Evolutionary conservation across 352 stramenopile species (phyloP), one percentile per base, ranked within the genome.

Genomic region (Phytophthora sp.): DNA sequence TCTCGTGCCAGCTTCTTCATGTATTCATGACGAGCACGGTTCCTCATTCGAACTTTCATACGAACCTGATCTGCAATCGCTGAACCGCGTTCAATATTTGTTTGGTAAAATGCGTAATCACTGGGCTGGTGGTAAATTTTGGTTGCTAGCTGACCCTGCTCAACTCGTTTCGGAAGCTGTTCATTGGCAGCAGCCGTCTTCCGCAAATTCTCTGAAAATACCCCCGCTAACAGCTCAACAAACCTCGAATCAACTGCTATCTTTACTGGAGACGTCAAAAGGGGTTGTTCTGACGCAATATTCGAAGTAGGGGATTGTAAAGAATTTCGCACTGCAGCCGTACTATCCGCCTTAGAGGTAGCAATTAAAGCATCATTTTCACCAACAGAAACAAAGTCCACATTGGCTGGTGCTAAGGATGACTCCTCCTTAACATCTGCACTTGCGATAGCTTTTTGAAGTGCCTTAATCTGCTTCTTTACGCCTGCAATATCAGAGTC

Each of bases 21-120:
- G 28, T 87, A 74, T 20, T 91, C 79, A 54, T 92, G 62, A n/a
- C 84, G 82, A 43, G 67, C 30, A 32, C 77, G 76, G 63, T 96
- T 94, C 15, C 85, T 74, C 41, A 52, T 74, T 9, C 81, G 75
- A 10, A 95, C 80, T 49, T 91, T 87, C 26, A 82, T 41, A 5
- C 80, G 79, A 15, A 96, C 72, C 34, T 70, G 60, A n/a, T 90
- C 66, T 12, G 73, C 65, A 31, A 94, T 32, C 5, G 70, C 62
- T 18, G 59, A 57, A 3, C 75, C 77, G 5, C 71, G 72, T 41
- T 85, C 67, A 42, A 95, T 82, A 61, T 94, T 96, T 1, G 62
- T 41, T 28, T 90, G 75, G 35, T 94, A 93, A 38, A 93, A 92
- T 5, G 74, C 55, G 42, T 91, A 94, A 20, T 94, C 86, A 27